Evolutionary conservation across 345 rosid species (phyloP), one percentile per base, ranked within the genome.

Genomic region (Nasturtium officinale): DNA sequence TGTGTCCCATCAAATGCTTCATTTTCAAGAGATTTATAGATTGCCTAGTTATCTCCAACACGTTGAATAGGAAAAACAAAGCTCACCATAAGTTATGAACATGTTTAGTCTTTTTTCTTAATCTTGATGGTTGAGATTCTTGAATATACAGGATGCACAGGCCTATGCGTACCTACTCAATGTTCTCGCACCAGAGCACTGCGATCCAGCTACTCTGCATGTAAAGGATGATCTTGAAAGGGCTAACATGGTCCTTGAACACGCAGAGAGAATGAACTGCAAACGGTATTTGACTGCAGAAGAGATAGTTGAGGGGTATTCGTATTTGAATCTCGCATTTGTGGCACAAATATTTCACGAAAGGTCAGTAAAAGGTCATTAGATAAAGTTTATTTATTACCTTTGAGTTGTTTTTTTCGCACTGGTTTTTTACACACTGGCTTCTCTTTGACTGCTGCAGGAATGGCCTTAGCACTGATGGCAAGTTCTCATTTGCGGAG

Each of bases 151-250:
- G 97, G 96, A 91, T 74, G 99, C 84, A 71, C 85, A 81, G 82
- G 99, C 97, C 21, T 95, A 91, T 61, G 88, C 97, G n/a, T 95
- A 85, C 82, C 82, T 95, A 61, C 96, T 91, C 54, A 91, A 95
- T 80, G 96, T 91, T 74, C 96, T 89, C 61, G 91, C 99, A 38
- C 96, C 93, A 3, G 97, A 95, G 76, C 85, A 85, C 78, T 88
- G 96, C 37, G 87, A 62, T 77, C 96, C 96, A 57, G 80, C 83
- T 63, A 89, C 96, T 32, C 80, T 91, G 43, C 87, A 89, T 72
- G 62, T 81, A 46, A 82, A 84, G 78, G 90, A 89, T 82, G 69
- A 87, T 65, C 59, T 59, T 21, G 93, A 95, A 84, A 88, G 93
- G 80, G 97, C 96, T 61, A 86, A 79, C 68, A 40, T 95, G 77